Percentiles rank a stretch among this genome's conserved stretches.
These are phyloP conservation scores for Aspergillus intermedius DNA, from an alignment of 2,329 filamentous ascomycete genomes.

Conservation along the genomic window DNA sequence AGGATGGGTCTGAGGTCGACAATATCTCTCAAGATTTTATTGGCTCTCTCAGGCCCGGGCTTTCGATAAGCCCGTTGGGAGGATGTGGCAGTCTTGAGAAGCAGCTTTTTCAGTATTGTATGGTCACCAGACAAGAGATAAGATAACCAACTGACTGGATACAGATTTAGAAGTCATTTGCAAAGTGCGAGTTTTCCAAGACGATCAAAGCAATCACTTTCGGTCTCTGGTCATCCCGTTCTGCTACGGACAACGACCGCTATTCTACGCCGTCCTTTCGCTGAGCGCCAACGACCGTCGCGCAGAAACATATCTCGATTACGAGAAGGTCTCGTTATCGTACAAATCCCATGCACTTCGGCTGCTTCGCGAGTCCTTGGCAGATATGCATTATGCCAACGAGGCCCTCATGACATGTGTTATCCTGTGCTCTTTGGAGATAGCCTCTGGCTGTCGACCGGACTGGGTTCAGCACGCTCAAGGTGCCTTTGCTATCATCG, in stretches of 20 bases:
- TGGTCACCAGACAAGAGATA: background rate
- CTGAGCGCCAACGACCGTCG: background rate
- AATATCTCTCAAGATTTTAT: background rate
- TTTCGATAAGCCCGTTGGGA: background rate
- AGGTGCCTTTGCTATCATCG: background rate
- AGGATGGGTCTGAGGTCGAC: background rate
- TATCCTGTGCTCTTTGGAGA: background rate
- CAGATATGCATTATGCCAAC: background rate
- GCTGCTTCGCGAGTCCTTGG: background rate
- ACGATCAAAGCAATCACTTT: background rate
- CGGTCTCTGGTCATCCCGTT: background rate
- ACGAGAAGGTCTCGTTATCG: background rate
- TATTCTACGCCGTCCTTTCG: background rate
- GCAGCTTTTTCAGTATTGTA: background rate
- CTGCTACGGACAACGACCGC: background rate
- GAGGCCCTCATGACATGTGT: background rate
- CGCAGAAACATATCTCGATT: background rate
- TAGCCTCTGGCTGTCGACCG: background rate
- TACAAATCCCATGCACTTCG: background rate
- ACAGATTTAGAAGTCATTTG: background rate
- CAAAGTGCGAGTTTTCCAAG: background rate
- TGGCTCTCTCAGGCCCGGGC: background rate
- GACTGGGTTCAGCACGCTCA: background rate
- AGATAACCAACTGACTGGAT: background rate
- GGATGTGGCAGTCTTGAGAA: background rate